Evolutionary conservation across 2,329 filamentous ascomycete genomes (phyloP).

Genomic region (Cryoendolithus antarcticus): DNA sequence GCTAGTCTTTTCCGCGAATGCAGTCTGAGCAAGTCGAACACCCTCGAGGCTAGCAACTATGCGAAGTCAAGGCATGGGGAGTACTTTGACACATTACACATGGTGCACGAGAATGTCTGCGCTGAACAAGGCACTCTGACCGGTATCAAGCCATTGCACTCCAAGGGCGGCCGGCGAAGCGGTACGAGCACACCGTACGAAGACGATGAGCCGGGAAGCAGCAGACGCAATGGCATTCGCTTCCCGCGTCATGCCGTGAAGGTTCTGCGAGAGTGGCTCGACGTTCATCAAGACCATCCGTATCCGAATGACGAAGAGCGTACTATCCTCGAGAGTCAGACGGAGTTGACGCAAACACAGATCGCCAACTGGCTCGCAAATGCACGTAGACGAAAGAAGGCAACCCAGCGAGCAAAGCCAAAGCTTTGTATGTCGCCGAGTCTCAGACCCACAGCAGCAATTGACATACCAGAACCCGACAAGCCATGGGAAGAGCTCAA

Average conservation of each 20-base stretch:
- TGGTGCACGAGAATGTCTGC: conserved; percentile 30
- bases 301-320: conserved; percentile 85
- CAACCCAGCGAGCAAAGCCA: conserved; percentile 45
- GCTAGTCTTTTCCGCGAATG: conserved; percentile 36
- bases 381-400: conserved; percentile 70
- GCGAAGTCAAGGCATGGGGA: conserved; percentile 17
- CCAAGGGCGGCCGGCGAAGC: conserved; percentile 4
- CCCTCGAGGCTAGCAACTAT: conserved; percentile 17
- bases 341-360: conserved; percentile 69
- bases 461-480: conserved; percentile 55
- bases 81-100: conserved; percentile 35
- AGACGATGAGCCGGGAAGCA: conserved; percentile 23
- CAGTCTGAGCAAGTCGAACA: conserved; percentile 29
- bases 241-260: conserved; percentile 73
- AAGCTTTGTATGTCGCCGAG: conserved; percentile 45
- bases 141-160: conserved; percentile 26
- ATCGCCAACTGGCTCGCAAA: conserved; percentile 91
- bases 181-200: conserved; percentile 9
- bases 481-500: conserved; percentile 39
- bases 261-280: conserved; percentile 73
- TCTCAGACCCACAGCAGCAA: conserved; percentile 48
- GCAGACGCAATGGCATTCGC: conserved; percentile 46
- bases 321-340: conserved; percentile 62
- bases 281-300: conserved; percentile 65
- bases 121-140: conserved; percentile 23